Evolutionary conservation across 371 early-diverging fungal species (phyloP).

Genomic region (Saksenaea oblongispora): DNA sequence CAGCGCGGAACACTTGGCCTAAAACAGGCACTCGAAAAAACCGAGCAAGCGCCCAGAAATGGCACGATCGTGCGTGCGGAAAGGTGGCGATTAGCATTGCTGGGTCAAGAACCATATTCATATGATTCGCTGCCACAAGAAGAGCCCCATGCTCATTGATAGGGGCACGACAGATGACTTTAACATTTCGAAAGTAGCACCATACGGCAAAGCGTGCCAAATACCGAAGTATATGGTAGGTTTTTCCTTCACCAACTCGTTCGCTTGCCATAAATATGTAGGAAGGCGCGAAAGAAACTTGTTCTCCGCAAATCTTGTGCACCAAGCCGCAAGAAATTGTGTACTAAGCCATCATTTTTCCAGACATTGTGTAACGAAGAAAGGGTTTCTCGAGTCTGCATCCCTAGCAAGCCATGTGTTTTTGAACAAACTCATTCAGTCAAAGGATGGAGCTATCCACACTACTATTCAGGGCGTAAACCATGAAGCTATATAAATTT

Average conservation of each 20-base stretch:
- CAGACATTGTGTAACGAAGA: too few relatives aligned
- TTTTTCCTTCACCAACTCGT: slow-evolving; percentile 38
- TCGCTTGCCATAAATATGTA: slow-evolving; percentile 4
- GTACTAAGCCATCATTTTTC: too few relatives aligned
- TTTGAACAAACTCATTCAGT: too few relatives aligned
- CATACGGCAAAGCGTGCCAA: slow-evolving; percentile 44
- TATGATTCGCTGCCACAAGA: slow-evolving; percentile 53
- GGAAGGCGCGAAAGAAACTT: not conserved
- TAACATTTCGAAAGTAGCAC: slow-evolving; percentile 52
- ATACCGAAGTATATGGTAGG: slow-evolving; percentile 39
- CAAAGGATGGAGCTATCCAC: too few relatives aligned
- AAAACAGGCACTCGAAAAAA: slow-evolving; percentile 53
- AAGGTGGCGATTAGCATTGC: slow-evolving; percentile 51
- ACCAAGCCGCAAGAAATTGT: too few relatives aligned
- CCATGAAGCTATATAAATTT: too few relatives aligned
- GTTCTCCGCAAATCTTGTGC: too few relatives aligned
- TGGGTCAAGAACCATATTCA: slow-evolving; percentile 64
- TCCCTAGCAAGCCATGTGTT: too few relatives aligned
- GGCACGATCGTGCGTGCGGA: slow-evolving; percentile 54
- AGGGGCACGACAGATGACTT: slow-evolving; percentile 35
- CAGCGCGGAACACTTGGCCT: slow-evolving; percentile 37
- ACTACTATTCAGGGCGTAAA: too few relatives aligned
- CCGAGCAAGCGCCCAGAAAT: slow-evolving; percentile 61
- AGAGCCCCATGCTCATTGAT: slow-evolving; percentile 43
- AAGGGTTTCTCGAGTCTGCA: too few relatives aligned